phyloP scores from a whole-genome alignment of 371 early-diverging fungal genomes.

The Mortierella sp. region DNA sequence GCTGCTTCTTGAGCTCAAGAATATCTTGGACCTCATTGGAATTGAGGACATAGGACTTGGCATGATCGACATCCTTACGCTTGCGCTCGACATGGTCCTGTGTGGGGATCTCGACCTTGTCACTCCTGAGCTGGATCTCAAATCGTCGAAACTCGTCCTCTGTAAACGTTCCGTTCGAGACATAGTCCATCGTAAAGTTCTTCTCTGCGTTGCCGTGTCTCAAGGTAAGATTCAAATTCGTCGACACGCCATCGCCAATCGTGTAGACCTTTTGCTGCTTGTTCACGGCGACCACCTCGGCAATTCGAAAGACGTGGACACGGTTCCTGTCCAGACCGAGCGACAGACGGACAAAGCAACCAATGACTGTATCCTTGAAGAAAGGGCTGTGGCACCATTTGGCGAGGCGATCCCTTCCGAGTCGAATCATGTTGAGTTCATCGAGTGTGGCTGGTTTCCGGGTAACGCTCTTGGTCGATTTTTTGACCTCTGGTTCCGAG shows the following conservation, averaged over 20 bases:
- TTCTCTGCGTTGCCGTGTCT: slow-evolving; percentile 79
- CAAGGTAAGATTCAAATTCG: slow-evolving; percentile 73
- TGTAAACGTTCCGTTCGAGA: slow-evolving; percentile 80
- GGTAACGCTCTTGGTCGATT: slow-evolving; percentile 51
- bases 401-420: slow-evolving; percentile 76
- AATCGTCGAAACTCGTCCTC: slow-evolving; percentile 77
- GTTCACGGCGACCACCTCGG: slow-evolving; percentile 73
- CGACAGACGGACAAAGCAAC: slow-evolving; percentile 77
- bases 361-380: slow-evolving; percentile 75
- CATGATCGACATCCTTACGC: slow-evolving; percentile 68
- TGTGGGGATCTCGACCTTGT: slow-evolving; percentile 64
- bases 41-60: slow-evolving; percentile 77
- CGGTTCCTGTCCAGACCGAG: slow-evolving; percentile 71
- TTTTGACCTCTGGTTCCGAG: slow-evolving; percentile 53
- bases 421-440: slow-evolving; percentile 71
- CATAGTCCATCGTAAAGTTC: slow-evolving; percentile 80
- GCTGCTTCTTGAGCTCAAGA: slow-evolving; percentile 64
- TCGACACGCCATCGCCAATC: slow-evolving; percentile 64
- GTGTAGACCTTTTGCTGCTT: slow-evolving; percentile 76
- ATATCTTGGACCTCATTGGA: slow-evolving; percentile 70
- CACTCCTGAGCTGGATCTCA: slow-evolving; percentile 65
- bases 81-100: slow-evolving; percentile 70
- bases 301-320: slow-evolving; percentile 71
- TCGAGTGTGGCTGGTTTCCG: slow-evolving; percentile 70
- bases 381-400: slow-evolving; percentile 83